phyloP scores from a whole-genome alignment of 441 rosid species.

The Eutrema salsugineum region DNA sequence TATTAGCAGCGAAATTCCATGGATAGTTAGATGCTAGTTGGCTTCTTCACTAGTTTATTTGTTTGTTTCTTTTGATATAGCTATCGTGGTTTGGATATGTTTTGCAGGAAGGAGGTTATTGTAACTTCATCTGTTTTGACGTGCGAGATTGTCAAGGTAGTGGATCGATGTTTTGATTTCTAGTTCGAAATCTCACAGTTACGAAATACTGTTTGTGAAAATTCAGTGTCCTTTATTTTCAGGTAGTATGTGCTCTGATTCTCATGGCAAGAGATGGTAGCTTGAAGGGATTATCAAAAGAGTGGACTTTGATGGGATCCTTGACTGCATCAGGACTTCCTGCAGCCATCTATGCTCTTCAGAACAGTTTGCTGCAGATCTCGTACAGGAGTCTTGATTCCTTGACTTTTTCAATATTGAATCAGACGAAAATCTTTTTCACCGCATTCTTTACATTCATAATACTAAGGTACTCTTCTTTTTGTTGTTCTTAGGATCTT shows the following conservation, averaged over 20 bases:
- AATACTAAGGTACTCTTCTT: constrained; percentile 62
- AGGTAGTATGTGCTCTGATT: constrained; percentile 79
- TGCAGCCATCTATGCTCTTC: constrained; percentile 92
- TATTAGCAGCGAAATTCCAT: neutral
- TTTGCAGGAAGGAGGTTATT: constrained; percentile 72
- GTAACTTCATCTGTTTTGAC: constrained; percentile 87
- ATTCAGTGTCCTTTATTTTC: neutral
- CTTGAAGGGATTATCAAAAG: constrained; percentile 51
- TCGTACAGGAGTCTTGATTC: constrained; percentile 96
- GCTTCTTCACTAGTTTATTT: neutral
- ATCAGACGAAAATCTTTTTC: constrained; percentile 93
- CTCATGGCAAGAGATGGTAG: constrained; percentile 87
- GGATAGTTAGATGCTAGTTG: neutral
- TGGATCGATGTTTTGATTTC: neutral
- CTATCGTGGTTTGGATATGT: neutral
- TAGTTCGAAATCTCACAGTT: neutral
- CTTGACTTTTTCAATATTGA: constrained; percentile 85
- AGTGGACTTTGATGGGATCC: constrained; percentile 89
- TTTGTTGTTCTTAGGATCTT: neutral
- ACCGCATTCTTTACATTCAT: constrained; percentile 87
- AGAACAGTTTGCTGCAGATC: constrained; percentile 97
- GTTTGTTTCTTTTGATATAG: neutral
- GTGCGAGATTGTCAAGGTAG: constrained; percentile 90
- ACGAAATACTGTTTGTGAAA: neutral
- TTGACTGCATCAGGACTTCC: constrained; percentile 97